These are phyloP conservation scores for Basipetospora chlamydospora DNA, from an alignment of 2,329 filamentous ascomycete genomes.

Conservation along the genomic window DNA sequence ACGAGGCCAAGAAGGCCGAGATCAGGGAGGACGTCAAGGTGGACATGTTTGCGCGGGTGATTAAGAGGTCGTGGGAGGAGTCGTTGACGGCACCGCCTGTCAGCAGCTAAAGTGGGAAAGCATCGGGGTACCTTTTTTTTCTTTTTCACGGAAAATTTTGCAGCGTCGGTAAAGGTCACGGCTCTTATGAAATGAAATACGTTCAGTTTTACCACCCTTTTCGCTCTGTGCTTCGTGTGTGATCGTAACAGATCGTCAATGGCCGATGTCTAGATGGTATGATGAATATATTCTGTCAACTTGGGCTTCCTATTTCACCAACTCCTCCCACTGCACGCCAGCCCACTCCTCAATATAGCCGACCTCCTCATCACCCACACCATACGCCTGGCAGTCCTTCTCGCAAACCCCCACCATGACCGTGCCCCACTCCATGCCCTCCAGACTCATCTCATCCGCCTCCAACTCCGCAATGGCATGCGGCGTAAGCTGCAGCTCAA, in stretches of 20 bases:
- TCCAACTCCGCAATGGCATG: slow-evolving; percentile 84
- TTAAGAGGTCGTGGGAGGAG: slow-evolving; percentile 77
- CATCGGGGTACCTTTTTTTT: neutral
- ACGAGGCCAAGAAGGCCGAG: slow-evolving; percentile 90
- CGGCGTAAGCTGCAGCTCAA: slow-evolving; percentile 86
- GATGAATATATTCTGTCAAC: too few species aligned
- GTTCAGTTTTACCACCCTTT: too few species aligned
- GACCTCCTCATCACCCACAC: slow-evolving; percentile 43
- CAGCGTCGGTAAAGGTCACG: too few species aligned
- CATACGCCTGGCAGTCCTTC: slow-evolving; percentile 55
- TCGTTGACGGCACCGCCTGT: slow-evolving; percentile 1
- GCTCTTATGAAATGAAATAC: too few species aligned
- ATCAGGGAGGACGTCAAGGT: slow-evolving; percentile 92
- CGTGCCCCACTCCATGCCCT: slow-evolving; percentile 98
- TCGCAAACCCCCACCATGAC: slow-evolving; percentile 76
- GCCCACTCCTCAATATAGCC: slow-evolving; percentile 90
- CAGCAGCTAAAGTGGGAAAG: neutral
- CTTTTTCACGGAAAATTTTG: too few species aligned
- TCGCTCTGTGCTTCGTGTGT: too few species aligned
- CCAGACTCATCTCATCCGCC: slow-evolving; percentile 51
- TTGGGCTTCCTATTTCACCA: too few species aligned
- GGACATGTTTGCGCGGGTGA: slow-evolving; percentile 68
- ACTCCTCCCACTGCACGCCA: slow-evolving; percentile 96
- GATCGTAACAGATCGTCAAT: too few species aligned
- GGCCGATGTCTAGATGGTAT: too few species aligned